Conservation (phyloP, 2,329 filamentous ascomycete species). For the Xylaria sp. region DNA sequence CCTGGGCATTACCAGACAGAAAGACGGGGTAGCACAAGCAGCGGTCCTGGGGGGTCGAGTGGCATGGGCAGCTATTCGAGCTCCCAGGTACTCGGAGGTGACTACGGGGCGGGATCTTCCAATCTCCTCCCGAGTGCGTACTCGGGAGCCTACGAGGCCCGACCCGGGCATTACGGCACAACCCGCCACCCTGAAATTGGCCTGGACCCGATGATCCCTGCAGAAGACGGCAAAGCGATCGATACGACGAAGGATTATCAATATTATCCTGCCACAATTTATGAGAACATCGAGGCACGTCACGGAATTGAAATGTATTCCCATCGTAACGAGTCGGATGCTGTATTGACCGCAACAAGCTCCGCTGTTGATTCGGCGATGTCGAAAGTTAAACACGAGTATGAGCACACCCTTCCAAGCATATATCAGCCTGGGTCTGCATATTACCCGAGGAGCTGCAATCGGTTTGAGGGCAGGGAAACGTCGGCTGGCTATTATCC, state of each 20-base stretch:
- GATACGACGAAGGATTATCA: slow-evolving; percentile 58
- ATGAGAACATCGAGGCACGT: slow-evolving; percentile 53
- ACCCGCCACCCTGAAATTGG: slow-evolving; percentile 55
- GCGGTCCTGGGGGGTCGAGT: slow-evolving; percentile 69
- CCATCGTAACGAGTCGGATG: slow-evolving; percentile 43
- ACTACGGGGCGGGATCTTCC: slow-evolving; percentile 45
- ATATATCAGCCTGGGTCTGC: slow-evolving; percentile 52
- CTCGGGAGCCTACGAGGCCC: slow-evolving; percentile 47
- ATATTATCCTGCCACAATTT: slow-evolving; percentile 59
- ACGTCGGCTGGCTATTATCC: slow-evolving; percentile 61
- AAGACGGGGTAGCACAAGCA: slow-evolving; percentile 70
- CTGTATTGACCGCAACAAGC: slow-evolving; percentile 39
- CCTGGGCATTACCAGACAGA: slow-evolving; percentile 81
- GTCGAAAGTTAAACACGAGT: slow-evolving; percentile 57
- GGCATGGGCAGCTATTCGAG: slow-evolving; percentile 58
- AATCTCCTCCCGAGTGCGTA: slow-evolving; percentile 50
- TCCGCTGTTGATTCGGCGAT: slow-evolving; percentile 40
- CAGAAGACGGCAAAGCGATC: slow-evolving; percentile 58
- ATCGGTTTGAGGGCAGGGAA: slow-evolving; percentile 59
- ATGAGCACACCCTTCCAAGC: slow-evolving; percentile 53
- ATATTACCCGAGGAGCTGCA: slow-evolving; percentile 50
- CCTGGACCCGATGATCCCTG: slow-evolving; percentile 56
- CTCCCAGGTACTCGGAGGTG: slow-evolving; percentile 48
- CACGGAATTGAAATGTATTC: slow-evolving; percentile 57
- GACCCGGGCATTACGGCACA: slow-evolving; percentile 49